Conservation (phyloP, 805 yeast genomes). For the Monosporozyma aquatica region DNA sequence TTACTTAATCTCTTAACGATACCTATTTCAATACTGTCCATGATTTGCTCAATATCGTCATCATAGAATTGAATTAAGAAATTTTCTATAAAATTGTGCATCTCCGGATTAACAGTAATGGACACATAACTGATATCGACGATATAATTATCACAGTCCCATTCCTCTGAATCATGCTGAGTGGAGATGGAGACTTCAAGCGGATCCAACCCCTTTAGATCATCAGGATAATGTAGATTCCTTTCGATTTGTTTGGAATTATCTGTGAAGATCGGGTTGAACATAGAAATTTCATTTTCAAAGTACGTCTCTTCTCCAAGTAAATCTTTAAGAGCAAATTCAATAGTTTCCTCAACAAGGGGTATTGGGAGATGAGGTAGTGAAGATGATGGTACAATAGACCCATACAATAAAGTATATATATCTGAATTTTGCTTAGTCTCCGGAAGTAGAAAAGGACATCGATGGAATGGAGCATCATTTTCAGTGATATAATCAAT, state of each 20-base stretch:
- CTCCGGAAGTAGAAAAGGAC: constrained; percentile 57
- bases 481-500: constrained; percentile 55
- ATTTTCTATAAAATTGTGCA: constrained; percentile 31
- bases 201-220: background rate
- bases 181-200: background rate
- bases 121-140: constrained; percentile 43
- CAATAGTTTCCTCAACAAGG: constrained; percentile 40
- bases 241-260: background rate
- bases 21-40: constrained; percentile 60
- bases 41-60: constrained; percentile 37
- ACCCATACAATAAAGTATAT: constrained; percentile 43
- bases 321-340: constrained; percentile 32
- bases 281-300: background rate
- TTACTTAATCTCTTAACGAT: constrained; percentile 39
- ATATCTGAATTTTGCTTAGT: constrained; percentile 35
- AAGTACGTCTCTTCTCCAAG: constrained; percentile 20
- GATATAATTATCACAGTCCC: constrained; percentile 18
- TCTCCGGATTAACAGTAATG: constrained; percentile 22
- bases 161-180: background rate
- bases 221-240: background rate
- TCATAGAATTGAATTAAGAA: constrained; percentile 31
- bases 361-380: constrained; percentile 60
- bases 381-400: constrained; percentile 51
- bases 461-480: constrained; percentile 79
- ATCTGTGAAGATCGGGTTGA: background rate